phyloP scores from a whole-genome alignment of 805 yeast genomes.

The Helenozyma baotianmanensis region DNA sequence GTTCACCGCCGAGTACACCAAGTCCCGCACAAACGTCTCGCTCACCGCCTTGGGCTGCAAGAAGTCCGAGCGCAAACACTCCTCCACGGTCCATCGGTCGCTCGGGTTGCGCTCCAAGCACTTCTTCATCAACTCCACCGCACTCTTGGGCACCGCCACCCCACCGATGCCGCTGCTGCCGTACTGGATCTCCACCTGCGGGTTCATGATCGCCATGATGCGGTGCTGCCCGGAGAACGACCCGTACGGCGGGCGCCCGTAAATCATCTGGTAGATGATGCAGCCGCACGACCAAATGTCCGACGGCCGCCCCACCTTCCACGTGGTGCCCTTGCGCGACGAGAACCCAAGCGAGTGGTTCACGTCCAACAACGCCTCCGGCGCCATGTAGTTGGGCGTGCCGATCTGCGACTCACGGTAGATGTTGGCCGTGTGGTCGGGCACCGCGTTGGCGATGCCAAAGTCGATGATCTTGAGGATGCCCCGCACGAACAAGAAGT shows the following conservation, averaged over 20 bases:
- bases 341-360: constrained; percentile 19
- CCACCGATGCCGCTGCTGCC: constrained; percentile 61
- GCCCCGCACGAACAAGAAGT: constrained; percentile 77
- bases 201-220: constrained; percentile 80
- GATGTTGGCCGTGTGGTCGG: constrained; percentile 85
- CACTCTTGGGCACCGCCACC: constrained; percentile 60
- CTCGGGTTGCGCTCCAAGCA: constrained; percentile 72
- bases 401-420: constrained; percentile 91
- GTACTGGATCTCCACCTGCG: constrained; percentile 64
- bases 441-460: constrained; percentile 93
- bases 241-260: constrained; percentile 90
- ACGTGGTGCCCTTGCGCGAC: constrained; percentile 22
- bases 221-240: constrained; percentile 71
- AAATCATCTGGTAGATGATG: constrained; percentile 90
- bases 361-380: constrained; percentile 79
- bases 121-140: constrained; percentile 63
- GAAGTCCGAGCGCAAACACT: constrained; percentile 60
- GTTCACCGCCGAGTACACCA: constrained; percentile 71
- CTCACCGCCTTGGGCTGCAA: constrained; percentile 72
- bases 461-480: constrained; percentile 85
- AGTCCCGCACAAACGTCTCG: constrained; percentile 58
- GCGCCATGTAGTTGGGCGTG: constrained; percentile 97
- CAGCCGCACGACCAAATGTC: constrained; percentile 99
- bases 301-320: constrained; percentile 91
- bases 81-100: constrained; percentile 58